These are phyloP conservation scores for Sugiyamaella sp. DNA, from an alignment of 1,139 yeast genomes.

Conservation along the genomic window DNA sequence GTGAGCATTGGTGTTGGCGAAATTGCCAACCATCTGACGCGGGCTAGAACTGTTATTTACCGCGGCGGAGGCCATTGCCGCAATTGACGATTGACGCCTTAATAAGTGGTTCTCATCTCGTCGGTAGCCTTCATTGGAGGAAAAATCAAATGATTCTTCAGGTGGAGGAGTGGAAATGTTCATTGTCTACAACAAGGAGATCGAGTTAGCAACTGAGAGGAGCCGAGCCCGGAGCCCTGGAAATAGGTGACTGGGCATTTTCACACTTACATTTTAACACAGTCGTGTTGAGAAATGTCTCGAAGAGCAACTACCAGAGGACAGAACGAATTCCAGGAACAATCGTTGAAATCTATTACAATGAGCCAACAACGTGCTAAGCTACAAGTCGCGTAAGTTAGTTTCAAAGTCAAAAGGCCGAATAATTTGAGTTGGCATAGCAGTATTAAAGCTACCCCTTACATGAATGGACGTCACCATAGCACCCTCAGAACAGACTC, in stretches of 20 bases:
- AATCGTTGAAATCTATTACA: no score
- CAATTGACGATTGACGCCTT: slow-evolving; percentile 10
- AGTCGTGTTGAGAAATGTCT: background rate
- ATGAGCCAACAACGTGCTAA: background rate
- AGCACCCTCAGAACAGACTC: no score
- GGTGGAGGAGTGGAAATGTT: slow-evolving; percentile 9
- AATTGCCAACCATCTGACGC: slow-evolving; percentile 10
- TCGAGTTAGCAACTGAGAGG: background rate
- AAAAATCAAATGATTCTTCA: slow-evolving; percentile 18
- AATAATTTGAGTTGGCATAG: background rate
- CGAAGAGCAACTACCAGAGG: background rate
- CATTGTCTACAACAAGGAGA: background rate
- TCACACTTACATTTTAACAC: background rate
- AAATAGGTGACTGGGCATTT: no score
- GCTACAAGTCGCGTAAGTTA: slow-evolving; percentile 3
- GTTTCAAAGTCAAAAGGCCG: background rate
- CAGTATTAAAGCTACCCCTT: background rate
- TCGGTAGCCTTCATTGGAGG: slow-evolving; percentile 5
- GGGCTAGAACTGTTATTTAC: slow-evolving; percentile 4
- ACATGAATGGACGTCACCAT: background rate
- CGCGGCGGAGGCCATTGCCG: background rate
- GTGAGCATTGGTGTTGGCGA: slow-evolving; percentile 10
- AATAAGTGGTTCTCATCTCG: background rate
- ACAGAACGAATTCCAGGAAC: no score
- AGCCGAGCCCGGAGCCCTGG: background rate